Conservation (phyloP, 1,284 basidiomycete species). For the Phellopilus nigrolimitatus region DNA sequence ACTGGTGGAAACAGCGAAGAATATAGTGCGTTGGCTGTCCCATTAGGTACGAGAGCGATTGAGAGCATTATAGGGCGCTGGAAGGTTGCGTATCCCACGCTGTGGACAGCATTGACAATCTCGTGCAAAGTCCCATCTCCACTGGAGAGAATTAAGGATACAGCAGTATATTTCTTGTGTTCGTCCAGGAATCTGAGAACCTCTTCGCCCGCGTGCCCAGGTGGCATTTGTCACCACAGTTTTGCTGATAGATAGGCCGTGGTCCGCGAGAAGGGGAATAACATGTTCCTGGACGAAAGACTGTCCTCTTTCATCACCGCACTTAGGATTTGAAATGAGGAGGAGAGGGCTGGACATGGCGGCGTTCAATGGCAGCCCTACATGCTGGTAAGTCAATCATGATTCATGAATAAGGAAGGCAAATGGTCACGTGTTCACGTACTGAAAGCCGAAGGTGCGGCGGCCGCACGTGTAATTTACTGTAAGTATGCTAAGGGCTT, state of each 20-base stretch:
- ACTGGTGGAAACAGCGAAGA: constrained; percentile 51
- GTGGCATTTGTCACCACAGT: constrained; percentile 47
- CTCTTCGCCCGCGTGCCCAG: constrained; percentile 56
- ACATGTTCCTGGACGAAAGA: constrained; percentile 56
- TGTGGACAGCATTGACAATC: constrained; percentile 60
- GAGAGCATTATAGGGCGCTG: constrained; percentile 22
- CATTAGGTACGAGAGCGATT: constrained; percentile 67
- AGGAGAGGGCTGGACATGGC: constrained; percentile 19
- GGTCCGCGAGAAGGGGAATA: constrained; percentile 54
- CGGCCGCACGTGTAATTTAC: no score
- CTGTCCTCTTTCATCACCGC: constrained; percentile 38
- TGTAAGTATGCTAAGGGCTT: no score
- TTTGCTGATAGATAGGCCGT: constrained; percentile 35
- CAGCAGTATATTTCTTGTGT: constrained; percentile 17
- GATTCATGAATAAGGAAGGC: no score
- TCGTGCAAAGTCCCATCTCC: constrained; percentile 93
- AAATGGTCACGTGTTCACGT: no score
- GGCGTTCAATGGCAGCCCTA: no score
- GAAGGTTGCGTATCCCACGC: constrained; percentile 22
- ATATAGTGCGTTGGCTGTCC: constrained; percentile 95
- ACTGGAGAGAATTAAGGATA: constrained; percentile 63
- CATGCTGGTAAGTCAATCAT: no score
- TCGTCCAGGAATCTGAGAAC: constrained; percentile 40
- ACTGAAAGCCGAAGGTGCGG: no score
- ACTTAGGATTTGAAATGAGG: constrained; percentile 41